Percentiles rank a stretch among this genome's conserved stretches.
Evolutionary conservation across 2,329 filamentous ascomycete genomes (phyloP).

Genomic region (Neonectria punicea): DNA sequence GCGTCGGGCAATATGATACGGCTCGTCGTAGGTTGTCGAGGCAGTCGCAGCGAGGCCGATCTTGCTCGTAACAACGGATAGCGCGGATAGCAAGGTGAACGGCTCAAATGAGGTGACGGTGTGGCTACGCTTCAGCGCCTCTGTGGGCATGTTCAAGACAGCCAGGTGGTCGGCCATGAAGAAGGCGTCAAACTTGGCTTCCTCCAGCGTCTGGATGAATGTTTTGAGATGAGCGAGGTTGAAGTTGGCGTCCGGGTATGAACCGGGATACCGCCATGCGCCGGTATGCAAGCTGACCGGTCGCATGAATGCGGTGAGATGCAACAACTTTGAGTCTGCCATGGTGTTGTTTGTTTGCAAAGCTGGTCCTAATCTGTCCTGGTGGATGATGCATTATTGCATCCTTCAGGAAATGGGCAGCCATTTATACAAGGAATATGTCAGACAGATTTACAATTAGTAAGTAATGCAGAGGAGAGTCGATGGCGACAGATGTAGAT

Average conservation of each 20-base stretch:
- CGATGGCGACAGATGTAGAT: slow-evolving; percentile 27
- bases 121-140: slow-evolving; percentile 66
- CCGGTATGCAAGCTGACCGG: slow-evolving; percentile 66
- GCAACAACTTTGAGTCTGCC: slow-evolving; percentile 51
- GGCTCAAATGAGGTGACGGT: slow-evolving; percentile 68
- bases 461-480: background rate
- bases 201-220: slow-evolving; percentile 64
- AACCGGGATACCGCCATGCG: slow-evolving; percentile 65
- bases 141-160: slow-evolving; percentile 66
- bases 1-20: slow-evolving; percentile 63
- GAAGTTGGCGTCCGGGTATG: slow-evolving; percentile 68
- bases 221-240: slow-evolving; percentile 62
- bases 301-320: slow-evolving; percentile 69
- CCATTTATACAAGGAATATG: background rate
- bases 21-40: slow-evolving; percentile 64
- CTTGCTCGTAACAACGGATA: slow-evolving; percentile 58
- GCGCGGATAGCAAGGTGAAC: slow-evolving; percentile 62
- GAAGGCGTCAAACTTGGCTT: slow-evolving; percentile 65
- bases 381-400: background rate
- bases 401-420: background rate
- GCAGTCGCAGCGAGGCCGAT: slow-evolving; percentile 65
- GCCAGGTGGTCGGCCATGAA: slow-evolving; percentile 67
- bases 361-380: background rate
- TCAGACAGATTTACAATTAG: background rate
- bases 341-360: slow-evolving; percentile 9